Evolutionary conservation across 2,329 filamentous ascomycete species (phyloP).

Genomic region (Didymosphaeria variabile): DNA sequence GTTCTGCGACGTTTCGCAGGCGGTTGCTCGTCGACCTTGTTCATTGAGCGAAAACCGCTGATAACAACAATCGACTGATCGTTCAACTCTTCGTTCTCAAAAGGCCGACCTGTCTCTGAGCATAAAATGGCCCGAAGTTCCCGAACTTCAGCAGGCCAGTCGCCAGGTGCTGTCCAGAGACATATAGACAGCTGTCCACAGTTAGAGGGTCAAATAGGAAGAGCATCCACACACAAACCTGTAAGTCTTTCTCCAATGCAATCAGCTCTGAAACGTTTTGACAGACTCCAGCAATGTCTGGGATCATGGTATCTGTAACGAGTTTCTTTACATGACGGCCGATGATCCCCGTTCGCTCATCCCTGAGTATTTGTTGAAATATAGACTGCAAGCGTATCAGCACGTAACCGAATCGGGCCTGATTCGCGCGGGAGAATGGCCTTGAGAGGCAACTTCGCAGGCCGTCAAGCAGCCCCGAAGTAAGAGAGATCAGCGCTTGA

Average conservation of each 20-base stretch:
- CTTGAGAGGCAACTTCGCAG: slow-evolving; percentile 26
- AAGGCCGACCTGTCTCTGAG: slow-evolving; percentile 27
- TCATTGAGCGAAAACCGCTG: slow-evolving; percentile 28
- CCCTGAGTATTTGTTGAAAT: slow-evolving; percentile 11
- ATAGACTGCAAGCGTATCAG: slow-evolving; percentile 29
- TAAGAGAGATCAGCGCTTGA: slow-evolving; percentile 33
- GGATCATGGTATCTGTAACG: slow-evolving; percentile 27
- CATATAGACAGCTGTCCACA: slow-evolving; percentile 41
- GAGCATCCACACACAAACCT: slow-evolving; percentile 31
- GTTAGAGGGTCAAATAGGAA: slow-evolving; percentile 17
- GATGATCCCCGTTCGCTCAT: not conserved
- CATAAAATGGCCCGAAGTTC: slow-evolving; percentile 35
- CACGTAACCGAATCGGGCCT: slow-evolving; percentile 33
- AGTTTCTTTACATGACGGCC: slow-evolving; percentile 15
- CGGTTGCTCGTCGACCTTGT: slow-evolving; percentile 30
- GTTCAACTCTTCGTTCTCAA: slow-evolving; percentile 35
- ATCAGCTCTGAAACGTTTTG: slow-evolving; percentile 28
- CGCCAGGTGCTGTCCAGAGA: slow-evolving; percentile 41
- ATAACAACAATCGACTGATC: slow-evolving; percentile 29
- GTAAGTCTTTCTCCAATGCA: slow-evolving; percentile 39
- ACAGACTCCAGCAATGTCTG: slow-evolving; percentile 30
- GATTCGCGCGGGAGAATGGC: slow-evolving; percentile 30
- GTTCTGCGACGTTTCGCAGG: slow-evolving; percentile 43
- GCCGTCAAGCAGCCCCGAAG: slow-evolving; percentile 29
- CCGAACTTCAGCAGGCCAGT: slow-evolving; percentile 36